Evolutionary conservation across 2,329 filamentous ascomycete genomes (phyloP), one percentile per base, ranked within the genome.

Genomic region (Biscogniauxia marginata): DNA sequence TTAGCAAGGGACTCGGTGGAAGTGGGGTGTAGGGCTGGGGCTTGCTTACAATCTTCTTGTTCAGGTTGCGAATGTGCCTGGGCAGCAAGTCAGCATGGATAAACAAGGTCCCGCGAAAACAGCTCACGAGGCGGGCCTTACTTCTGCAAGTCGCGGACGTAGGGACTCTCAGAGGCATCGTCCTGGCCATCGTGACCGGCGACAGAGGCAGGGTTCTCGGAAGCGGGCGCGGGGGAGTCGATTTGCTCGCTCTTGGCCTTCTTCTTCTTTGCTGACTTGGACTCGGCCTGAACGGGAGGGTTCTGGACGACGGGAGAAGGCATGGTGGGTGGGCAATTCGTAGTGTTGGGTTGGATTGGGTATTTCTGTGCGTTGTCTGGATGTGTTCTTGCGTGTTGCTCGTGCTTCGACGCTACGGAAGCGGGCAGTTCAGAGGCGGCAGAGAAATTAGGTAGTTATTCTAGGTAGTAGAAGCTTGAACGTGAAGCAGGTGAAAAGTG

Each of bases 111-210:
- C n/a, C 3, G 48, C 45, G 9, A 18, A 22, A 54, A 25, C 34
- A 53, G 23, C 46, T 1, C 25, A 45, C 30, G 24, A 58, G 24
- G 34, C 52, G 13, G 24, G n/a, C 71, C 86, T 71, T 78, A 96
- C 93, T 96, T 97, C 71, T 93, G 86, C 50, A 98, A 81, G 73
- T 98, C 93, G 71, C 87, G 91, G 71, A 97, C 83, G 76, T 93
- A 92, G 43, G 86, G 80, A 68, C 84, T 92, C 72, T 97, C 93
- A 60, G 77, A 79, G 60, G 73, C 69, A 58, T 84, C 84, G 55
- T 90, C 86, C 50, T 76, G 74, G 57, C 79, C 79, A 67, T 86
- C 85, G 57, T 77, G 75, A 39, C 77, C 70, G 54, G 76, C 70
- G 24, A 80, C 73, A 7, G 78, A 76, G 61, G 71, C 73, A 59